These are phyloP conservation scores for Quercus agrifolia DNA, from an alignment of 306 rosid genomes.

Conservation along the genomic window DNA sequence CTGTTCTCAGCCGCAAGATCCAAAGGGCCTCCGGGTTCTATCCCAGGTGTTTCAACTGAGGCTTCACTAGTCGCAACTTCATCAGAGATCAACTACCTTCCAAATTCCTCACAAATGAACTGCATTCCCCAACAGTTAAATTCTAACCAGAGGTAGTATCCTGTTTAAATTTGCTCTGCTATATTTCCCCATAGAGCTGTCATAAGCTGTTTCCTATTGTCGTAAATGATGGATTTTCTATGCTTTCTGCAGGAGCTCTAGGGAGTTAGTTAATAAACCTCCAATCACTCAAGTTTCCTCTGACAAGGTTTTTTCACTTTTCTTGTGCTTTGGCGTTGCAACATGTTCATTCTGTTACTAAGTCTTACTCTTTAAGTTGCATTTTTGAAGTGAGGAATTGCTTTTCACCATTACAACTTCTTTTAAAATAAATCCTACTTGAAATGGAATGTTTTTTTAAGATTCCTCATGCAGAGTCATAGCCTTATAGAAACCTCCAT, in stretches of 20 bases:
- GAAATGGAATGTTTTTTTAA: neutral
- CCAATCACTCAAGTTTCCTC: constrained; percentile 55
- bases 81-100: too few relatives aligned
- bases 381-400: neutral
- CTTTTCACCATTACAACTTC: neutral
- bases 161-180: neutral
- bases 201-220: neutral
- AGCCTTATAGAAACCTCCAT: neutral
- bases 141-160: constrained; percentile 33
- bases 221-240: neutral
- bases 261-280: constrained; percentile 25
- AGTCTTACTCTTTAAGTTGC: neutral
- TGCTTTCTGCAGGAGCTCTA: constrained; percentile 31
- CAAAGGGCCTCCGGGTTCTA: constrained; percentile 38
- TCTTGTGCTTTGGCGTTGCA: neutral
- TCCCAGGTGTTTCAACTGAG: constrained; percentile 20
- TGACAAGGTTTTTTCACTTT: constrained; percentile 54
- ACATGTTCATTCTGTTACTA: neutral
- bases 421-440: neutral
- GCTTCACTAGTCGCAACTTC: neutral
- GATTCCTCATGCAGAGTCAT: neutral
- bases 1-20: constrained; percentile 57
- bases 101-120: constrained; percentile 20
- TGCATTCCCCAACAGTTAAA: constrained; percentile 22
- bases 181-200: neutral